Percentiles rank a stretch among this genome's conserved stretches.
Evolutionary conservation across 345 rosid species (phyloP).

Genomic region (Hypericum perforatum): DNA sequence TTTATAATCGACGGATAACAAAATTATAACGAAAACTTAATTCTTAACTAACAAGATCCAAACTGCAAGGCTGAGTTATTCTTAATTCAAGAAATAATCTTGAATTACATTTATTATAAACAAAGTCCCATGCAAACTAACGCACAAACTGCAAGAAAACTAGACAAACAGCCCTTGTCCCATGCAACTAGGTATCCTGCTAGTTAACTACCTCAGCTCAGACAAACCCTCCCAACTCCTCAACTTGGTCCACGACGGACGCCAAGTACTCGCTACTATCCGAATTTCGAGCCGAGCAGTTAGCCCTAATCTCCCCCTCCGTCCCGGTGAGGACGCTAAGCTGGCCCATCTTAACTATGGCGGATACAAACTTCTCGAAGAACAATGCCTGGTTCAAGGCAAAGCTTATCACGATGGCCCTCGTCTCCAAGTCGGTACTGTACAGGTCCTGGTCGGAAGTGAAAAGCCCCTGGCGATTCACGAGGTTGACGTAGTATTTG

Average conservation of each 20-base stretch:
- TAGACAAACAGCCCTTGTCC: too few species aligned
- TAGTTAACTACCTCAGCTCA: slow-evolving; percentile 4
- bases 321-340: slow-evolving; percentile 47
- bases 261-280: slow-evolving; percentile 20
- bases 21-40: too few species aligned
- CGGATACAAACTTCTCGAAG: slow-evolving; percentile 45
- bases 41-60: too few species aligned
- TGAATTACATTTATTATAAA: too few species aligned
- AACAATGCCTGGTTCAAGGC: slow-evolving; percentile 46
- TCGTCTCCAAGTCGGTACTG: slow-evolving; percentile 42
- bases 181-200: neutral
- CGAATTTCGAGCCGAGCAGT: slow-evolving; percentile 56
- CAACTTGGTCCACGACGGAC: slow-evolving; percentile 32
- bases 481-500: slow-evolving; percentile 64
- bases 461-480: slow-evolving; percentile 76
- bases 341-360: slow-evolving; percentile 77
- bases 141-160: too few species aligned
- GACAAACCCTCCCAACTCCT: slow-evolving; percentile 33
- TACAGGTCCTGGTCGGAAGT: slow-evolving; percentile 85
- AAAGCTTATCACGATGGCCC: slow-evolving; percentile 47
- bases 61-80: too few species aligned
- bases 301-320: slow-evolving; percentile 63
- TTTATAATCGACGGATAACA: too few species aligned
- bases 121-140: too few species aligned
- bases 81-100: too few species aligned